Percentiles rank a stretch among this genome's conserved stretches.
Conservation (phyloP, 331 rosid genomes). For the Rhamnella rubrinervis region DNA sequence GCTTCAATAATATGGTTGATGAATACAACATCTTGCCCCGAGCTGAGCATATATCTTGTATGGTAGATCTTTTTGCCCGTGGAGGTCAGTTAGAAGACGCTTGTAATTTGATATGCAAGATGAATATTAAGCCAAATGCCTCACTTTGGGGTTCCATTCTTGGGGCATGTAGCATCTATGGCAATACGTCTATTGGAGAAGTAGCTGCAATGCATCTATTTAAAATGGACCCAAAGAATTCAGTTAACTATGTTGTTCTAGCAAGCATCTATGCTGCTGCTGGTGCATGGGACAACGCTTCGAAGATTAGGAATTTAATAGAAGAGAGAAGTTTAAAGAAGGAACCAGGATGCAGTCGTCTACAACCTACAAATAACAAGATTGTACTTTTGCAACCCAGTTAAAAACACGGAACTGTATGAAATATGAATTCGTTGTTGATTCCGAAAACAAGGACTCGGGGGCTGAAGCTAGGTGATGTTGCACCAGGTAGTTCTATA, state of each 20-base stretch:
- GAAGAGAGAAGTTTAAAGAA: constrained; percentile 22
- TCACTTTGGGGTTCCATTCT: constrained; percentile 42
- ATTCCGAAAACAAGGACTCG: no score
- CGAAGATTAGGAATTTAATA: constrained; percentile 18
- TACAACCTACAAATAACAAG: constrained; percentile 14
- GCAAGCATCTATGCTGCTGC: constrained; percentile 33
- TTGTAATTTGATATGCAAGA: constrained; percentile 14
- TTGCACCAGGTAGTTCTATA: no score
- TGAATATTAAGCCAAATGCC: constrained; percentile 27
- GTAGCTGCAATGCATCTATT: constrained; percentile 28
- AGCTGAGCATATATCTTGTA: constrained; percentile 37
- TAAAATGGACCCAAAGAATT: constrained; percentile 27
- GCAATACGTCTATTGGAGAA: constrained; percentile 29
- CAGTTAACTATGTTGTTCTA: constrained; percentile 29
- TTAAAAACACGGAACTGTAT: constrained; percentile 1
- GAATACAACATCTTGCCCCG: constrained; percentile 28
- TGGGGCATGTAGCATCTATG: constrained; percentile 34
- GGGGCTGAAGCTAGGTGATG: no score
- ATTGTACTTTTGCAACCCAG: constrained; percentile 5
- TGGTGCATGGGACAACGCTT: constrained; percentile 39
- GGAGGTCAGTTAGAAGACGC: constrained; percentile 39
- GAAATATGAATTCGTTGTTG: not conserved
- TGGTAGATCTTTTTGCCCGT: constrained; percentile 37
- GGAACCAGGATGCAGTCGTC: constrained; percentile 30
- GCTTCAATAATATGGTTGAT: constrained; percentile 27